Evolutionary conservation across 2,329 filamentous ascomycete genomes (phyloP), one percentile per base, ranked within the genome.

Genomic region (Paramyrothecium sp.): DNA sequence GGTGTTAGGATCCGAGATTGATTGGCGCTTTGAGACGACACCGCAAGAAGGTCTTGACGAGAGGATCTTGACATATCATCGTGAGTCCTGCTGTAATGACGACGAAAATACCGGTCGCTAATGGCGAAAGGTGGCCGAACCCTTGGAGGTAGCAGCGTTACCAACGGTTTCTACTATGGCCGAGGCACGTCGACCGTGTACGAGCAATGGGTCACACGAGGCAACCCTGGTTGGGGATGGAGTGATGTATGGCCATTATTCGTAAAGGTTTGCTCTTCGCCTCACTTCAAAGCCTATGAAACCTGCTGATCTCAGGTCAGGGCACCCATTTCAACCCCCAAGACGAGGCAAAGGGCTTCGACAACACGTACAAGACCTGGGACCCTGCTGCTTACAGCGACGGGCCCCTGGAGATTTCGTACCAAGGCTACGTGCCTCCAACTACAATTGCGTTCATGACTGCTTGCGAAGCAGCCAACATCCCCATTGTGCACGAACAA

Each of bases 361-460:
- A 68, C 51, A 49, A 64, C 2, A 63, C 56, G 2, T 65, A 65
- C 58, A 65, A 68, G 53, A 68, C 66, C 7, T 63, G 58, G 55
- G 66, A 68, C n/a, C 60, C 65, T 8, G 30, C 51, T 5, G 66
- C 63, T 13, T 68, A 68, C 50, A 56, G 59, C 47, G 59, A 68
- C 33, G 65, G 66, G 0, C 66, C 66, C 1, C 58, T 68, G 7
- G 52, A 68, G 59, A 59, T 68, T 19, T 63, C 59, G 23, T 65
- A 54, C 53, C 63, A 69, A 51, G 65, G 66, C 7, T 68, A 67
- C 56, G 69, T 71, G 26, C 67, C 66, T n/a, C 61, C 62, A 13
- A 67, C 69, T 7, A 64, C 65, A 22, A 59, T 65, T 7, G 68
- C 60, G 34, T 72, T 69, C 55, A 65, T 69, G 34, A 58, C 63